Percentiles rank a stretch among this genome's conserved stretches.
Evolutionary conservation across 192 early-diverging fungal genomes (phyloP).

Genomic region (Lunasporangiospora selenospora): DNA sequence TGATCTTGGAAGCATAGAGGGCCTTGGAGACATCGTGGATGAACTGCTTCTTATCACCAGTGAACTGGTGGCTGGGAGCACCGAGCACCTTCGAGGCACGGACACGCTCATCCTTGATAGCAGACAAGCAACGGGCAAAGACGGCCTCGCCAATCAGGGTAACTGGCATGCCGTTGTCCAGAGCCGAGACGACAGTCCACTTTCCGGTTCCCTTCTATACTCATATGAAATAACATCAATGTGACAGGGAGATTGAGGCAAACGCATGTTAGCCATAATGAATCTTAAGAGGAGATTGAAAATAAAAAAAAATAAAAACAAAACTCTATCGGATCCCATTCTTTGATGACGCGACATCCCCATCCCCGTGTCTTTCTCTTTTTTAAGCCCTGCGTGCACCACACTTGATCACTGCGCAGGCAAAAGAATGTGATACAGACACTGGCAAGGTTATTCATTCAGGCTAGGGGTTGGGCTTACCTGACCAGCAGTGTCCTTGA

Average conservation of each 20-base stretch:
- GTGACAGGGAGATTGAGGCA: conserved; percentile 4
- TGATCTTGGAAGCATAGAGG: conserved; percentile 97
- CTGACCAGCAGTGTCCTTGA: conserved; percentile 95
- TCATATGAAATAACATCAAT: conserved; percentile 7
- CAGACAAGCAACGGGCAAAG: conserved; percentile 95
- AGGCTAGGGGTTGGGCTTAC: too few species aligned
- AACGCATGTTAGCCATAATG: neutral
- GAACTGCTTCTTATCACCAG: conserved; percentile 90
- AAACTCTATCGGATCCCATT: neutral
- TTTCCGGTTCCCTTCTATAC: conserved; percentile 92
- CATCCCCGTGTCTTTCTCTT: neutral
- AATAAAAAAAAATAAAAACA: neutral
- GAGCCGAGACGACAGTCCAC: conserved; percentile 96
- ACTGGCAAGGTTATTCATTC: neutral
- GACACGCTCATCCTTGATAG: conserved; percentile 96
- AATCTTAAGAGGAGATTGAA: neutral
- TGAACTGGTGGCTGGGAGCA: conserved; percentile 76
- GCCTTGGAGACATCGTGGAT: conserved; percentile 91
- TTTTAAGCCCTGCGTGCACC: neutral
- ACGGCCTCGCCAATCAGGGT: conserved; percentile 99
- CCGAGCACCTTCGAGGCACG: conserved; percentile 85
- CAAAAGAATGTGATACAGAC: neutral
- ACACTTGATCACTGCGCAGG: neutral
- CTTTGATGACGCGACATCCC: neutral
- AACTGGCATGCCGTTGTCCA: conserved; percentile 96